These are phyloP conservation scores for Sporothrix variecibatus DNA, from an alignment of 2,329 filamentous ascomycete species.

Conservation along the genomic window DNA sequence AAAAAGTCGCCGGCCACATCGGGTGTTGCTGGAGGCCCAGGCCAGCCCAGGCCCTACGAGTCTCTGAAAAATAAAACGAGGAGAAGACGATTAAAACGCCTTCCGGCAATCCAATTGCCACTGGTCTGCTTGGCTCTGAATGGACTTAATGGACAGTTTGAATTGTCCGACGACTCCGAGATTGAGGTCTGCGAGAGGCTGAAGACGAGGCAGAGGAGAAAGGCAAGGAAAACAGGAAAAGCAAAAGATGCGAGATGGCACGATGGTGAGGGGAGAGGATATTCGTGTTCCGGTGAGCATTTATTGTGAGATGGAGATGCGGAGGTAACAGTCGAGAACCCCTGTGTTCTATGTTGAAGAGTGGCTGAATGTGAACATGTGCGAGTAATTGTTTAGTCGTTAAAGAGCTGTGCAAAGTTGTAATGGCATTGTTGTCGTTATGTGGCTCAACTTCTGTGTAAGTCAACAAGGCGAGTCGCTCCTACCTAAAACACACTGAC, in stretches of 20 bases:
- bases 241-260: background rate
- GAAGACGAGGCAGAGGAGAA: background rate
- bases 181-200: background rate
- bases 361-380: background rate
- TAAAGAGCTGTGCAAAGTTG: background rate
- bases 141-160: background rate
- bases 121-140: background rate
- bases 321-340: background rate
- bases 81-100: background rate
- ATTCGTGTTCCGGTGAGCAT: background rate
- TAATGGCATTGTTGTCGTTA: background rate
- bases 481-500: background rate
- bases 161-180: background rate
- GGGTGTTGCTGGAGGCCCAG: background rate
- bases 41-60: background rate
- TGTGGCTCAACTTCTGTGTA: background rate
- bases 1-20: background rate
- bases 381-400: background rate
- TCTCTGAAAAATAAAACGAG: background rate
- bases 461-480: background rate
- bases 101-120: conserved; percentile 14
- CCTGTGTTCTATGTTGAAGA: background rate
- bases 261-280: background rate
- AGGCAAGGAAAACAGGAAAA: background rate
- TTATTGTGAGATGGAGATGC: background rate